phyloP scores from a whole-genome alignment of 2,329 filamentous ascomycete species.

The Xylariaceae sp. region DNA sequence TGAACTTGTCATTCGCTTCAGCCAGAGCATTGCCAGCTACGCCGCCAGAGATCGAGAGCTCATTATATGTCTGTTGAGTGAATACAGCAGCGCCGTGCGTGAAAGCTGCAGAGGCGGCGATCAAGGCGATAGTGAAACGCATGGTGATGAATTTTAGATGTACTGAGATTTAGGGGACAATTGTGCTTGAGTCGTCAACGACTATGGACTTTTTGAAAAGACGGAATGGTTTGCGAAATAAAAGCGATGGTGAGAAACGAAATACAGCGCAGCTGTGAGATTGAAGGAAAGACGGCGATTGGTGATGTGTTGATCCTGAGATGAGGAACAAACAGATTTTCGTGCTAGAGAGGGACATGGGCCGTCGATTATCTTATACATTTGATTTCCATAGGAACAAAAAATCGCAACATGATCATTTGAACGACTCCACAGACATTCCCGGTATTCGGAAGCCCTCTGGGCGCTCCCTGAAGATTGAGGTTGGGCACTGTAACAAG shows the following conservation, averaged over 20 bases:
- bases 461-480: no score
- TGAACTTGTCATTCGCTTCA: slow-evolving; percentile 40
- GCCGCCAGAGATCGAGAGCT: slow-evolving; percentile 45
- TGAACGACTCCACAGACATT: no score
- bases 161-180: slow-evolving; percentile 1
- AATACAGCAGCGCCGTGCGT: slow-evolving; percentile 26
- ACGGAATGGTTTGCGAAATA: slow-evolving; percentile 5
- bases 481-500: no score
- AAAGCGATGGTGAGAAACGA: slow-evolving; percentile 22
- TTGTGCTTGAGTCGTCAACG: slow-evolving; percentile 4
- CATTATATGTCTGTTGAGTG: slow-evolving; percentile 36
- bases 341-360: slow-evolving; percentile 7
- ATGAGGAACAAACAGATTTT: slow-evolving; percentile 12
- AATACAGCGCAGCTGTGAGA: slow-evolving; percentile 29
- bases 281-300: slow-evolving; percentile 3
- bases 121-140: slow-evolving; percentile 26
- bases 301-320: slow-evolving; percentile 13
- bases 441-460: no score
- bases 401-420: no score
- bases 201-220: slow-evolving; percentile 4
- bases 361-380: slow-evolving; percentile 12
- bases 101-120: slow-evolving; percentile 20
- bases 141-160: slow-evolving; percentile 18
- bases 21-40: slow-evolving; percentile 42
- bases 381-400: slow-evolving; percentile 12